Evolutionary conservation across 2,329 filamentous ascomycete species (phyloP), one percentile per base, ranked within the genome.

Genomic region (Alternaria postmessia): DNA sequence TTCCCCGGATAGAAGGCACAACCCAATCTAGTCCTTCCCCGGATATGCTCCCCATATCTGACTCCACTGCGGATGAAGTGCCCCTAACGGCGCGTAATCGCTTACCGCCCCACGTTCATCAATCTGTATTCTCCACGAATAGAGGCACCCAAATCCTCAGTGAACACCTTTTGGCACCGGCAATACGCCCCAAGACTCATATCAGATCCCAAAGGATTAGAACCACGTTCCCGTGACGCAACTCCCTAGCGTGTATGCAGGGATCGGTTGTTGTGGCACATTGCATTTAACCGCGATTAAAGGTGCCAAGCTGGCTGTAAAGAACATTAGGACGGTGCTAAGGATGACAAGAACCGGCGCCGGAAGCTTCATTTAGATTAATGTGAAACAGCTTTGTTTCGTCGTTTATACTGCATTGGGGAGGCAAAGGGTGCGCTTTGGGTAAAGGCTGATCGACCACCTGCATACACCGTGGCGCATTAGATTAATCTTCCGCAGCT

Each of bases 291-390:
- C 51, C 59, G 41, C 51, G 26, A 51, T 39, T 52, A 42, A 38
- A 44, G 28, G 18, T 41, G 49, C 47, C 52, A 51, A 51, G 43
- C 26, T 22, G 20, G 47, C 28, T 26, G 24, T 30, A 43, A 7
- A 12, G n/a, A 16, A 28, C 26, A n/a, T 52, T 24, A 51, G 24
- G 30, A 44, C 16, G 20, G 26, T 44, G 51, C 51, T 51, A 59
- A 64, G 41, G n/a, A 43, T 41, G 57, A 60, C 59, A 67, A 66
- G 64, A 58, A 54, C 55, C 47, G 58, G 54, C 60, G 59, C 61
- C 53, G 65, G 59, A 66, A 66, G 64, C 63, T 68, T 65, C 59
- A 48, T 51, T 41, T 62, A 69, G 18, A 69, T 67, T 69, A 61
- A 54, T 22, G 43, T n/a, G 51, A 54, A 48, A 48, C 51, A 18